phyloP scores from a whole-genome alignment of 2,329 filamentous ascomycete species.

The Massarina eburnea region DNA sequence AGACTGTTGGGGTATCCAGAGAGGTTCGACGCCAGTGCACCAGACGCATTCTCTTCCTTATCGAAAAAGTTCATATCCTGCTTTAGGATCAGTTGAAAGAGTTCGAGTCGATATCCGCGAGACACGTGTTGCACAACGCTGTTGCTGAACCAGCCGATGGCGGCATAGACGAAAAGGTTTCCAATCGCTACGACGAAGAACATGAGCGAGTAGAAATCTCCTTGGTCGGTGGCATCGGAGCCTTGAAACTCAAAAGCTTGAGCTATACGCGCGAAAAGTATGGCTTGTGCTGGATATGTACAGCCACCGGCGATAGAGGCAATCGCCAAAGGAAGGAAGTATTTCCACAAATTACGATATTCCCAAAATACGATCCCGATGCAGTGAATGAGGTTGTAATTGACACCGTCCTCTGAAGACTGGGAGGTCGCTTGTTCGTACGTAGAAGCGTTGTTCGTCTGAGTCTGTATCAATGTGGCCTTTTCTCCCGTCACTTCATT shows the following conservation, averaged over 20 bases:
- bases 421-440: constrained; percentile 21
- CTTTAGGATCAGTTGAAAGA: constrained; percentile 84
- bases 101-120: constrained; percentile 46
- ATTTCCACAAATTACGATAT: constrained; percentile 43
- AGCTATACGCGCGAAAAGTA: constrained; percentile 54
- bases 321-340: constrained; percentile 27
- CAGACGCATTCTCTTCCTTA: constrained; percentile 82
- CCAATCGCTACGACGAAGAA: constrained; percentile 57
- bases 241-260: constrained; percentile 50
- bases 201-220: constrained; percentile 58
- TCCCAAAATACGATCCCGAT: constrained; percentile 31
- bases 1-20: constrained; percentile 78
- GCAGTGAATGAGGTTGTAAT: constrained; percentile 32
- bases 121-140: constrained; percentile 46
- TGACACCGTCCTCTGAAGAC: constrained; percentile 24
- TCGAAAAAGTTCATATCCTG: constrained; percentile 96
- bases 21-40: constrained; percentile 72
- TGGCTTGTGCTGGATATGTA: constrained; percentile 51
- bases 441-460: constrained; percentile 29
- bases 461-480: constrained; percentile 26
- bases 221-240: constrained; percentile 41
- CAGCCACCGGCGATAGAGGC: constrained; percentile 42
- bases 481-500: constrained; percentile 21
- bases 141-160: constrained; percentile 50
- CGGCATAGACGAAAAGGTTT: constrained; percentile 48